Evolutionary conservation across 2,329 filamentous ascomycete genomes (phyloP).

Genomic region (Parastagonospora avenae): DNA sequence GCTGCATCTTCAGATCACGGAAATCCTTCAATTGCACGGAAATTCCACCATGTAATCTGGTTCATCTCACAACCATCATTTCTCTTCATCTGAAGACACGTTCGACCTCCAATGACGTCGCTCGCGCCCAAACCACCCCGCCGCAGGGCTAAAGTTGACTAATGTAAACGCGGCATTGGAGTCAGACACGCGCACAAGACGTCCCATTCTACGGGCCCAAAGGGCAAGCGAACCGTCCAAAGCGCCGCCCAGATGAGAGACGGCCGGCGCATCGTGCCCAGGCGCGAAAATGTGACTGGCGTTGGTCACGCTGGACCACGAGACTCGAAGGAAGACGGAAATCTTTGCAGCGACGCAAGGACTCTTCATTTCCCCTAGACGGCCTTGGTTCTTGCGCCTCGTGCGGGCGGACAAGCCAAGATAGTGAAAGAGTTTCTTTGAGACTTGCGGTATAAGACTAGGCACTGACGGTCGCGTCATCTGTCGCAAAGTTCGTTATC

Average conservation of each 20-base stretch:
- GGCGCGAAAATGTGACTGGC: constrained; percentile 23
- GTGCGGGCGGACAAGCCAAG: constrained; percentile 14
- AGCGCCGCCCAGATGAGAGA: constrained; percentile 11
- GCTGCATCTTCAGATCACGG: background rate
- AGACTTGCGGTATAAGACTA: constrained; percentile 19
- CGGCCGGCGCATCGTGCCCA: constrained; percentile 31
- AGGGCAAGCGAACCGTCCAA: constrained; percentile 11
- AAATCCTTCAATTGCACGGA: background rate
- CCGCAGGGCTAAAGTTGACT: constrained; percentile 29
- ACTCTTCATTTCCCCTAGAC: constrained; percentile 8
- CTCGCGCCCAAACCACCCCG: constrained; percentile 14
- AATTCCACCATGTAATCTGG: background rate
- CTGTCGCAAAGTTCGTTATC: constrained; percentile 13
- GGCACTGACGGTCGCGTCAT: constrained; percentile 19
- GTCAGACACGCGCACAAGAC: constrained; percentile 24
- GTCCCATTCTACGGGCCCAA: constrained; percentile 11
- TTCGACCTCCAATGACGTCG: constrained; percentile 10
- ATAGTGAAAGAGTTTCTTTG: constrained; percentile 6
- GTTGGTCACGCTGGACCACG: constrained; percentile 31
- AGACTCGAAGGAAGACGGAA: constrained; percentile 18
- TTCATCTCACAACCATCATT: background rate
- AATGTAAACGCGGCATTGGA: constrained; percentile 28
- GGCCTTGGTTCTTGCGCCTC: constrained; percentile 14
- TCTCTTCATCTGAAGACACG: background rate
- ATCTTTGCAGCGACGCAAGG: constrained; percentile 11